Evolutionary conservation across 805 yeast genomes (phyloP).

Genomic region (Barnettozyma sp.): DNA sequence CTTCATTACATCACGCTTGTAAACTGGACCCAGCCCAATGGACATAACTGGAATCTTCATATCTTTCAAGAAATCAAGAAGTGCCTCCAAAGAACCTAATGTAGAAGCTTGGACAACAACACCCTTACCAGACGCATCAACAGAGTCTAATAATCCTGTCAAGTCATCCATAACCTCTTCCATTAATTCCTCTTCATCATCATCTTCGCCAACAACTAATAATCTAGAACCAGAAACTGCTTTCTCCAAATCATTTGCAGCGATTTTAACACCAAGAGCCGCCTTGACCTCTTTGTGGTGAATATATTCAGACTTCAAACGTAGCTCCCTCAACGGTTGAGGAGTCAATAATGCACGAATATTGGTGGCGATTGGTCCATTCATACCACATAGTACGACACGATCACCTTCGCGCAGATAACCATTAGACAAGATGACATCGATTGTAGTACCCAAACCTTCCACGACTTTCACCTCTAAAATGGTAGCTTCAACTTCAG

Average conservation of each 20-base stretch:
- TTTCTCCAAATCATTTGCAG: constrained; percentile 95
- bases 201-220: constrained; percentile 92
- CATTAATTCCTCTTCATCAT: constrained; percentile 95
- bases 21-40: constrained; percentile 96
- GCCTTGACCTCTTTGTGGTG: constrained; percentile 98
- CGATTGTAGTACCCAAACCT: constrained; percentile 98
- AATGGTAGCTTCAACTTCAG: constrained; percentile 91
- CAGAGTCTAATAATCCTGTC: constrained; percentile 89
- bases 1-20: constrained; percentile 96
- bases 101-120: constrained; percentile 98
- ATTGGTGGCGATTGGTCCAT: constrained; percentile 96
- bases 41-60: constrained; percentile 99
- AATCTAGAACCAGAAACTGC: constrained; percentile 99
- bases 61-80: constrained; percentile 92
- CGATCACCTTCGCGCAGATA: constrained; percentile 90
- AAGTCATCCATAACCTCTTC: constrained; percentile 99
- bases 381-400: constrained; percentile 92
- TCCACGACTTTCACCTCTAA: constrained; percentile 96
- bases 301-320: constrained; percentile 92
- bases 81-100: constrained; percentile 94
- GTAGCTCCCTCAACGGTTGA: constrained; percentile 92
- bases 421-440: constrained; percentile 97
- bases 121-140: constrained; percentile 93
- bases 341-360: constrained; percentile 96
- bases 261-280: constrained; percentile 96